phyloP scores from a whole-genome alignment of 2,329 filamentous ascomycete genomes.

The Chaetomium olivaceum region DNA sequence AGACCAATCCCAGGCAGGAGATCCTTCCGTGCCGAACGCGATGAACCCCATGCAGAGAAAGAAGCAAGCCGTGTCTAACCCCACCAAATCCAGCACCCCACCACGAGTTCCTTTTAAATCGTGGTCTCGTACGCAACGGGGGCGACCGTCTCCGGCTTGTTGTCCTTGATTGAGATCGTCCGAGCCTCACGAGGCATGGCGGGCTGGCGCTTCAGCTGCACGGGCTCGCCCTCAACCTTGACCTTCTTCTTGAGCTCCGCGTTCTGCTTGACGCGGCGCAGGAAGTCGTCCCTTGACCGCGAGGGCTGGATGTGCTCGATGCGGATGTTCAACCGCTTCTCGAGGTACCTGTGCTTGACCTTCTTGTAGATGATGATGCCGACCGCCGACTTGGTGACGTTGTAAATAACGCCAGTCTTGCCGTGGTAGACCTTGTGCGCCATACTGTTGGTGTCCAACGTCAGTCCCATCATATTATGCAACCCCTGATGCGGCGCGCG shows the following conservation, averaged over 20 bases:
- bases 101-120: constrained; percentile 64
- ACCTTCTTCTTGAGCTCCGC: constrained; percentile 89
- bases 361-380: constrained; percentile 99
- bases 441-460: constrained; percentile 63
- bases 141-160: constrained; percentile 85
- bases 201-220: constrained; percentile 92
- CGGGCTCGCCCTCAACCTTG: constrained; percentile 81
- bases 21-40: constrained; percentile 40
- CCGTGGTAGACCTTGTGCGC: constrained; percentile 99
- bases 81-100: constrained; percentile 26
- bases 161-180: constrained; percentile 77
- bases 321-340: constrained; percentile 99
- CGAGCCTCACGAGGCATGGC: constrained; percentile 75
- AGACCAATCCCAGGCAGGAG: constrained; percentile 38
- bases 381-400: constrained; percentile 97
- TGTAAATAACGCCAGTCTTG: constrained; percentile 98
- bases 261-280: constrained; percentile 95
- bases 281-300: constrained; percentile 94
- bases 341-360: constrained; percentile 98
- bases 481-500: background rate
- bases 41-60: constrained; percentile 41
- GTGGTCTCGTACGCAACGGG: constrained; percentile 97
- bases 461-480: constrained; percentile 30
- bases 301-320: constrained; percentile 96
- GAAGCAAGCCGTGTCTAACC: constrained; percentile 37